Conservation (phyloP, 352 stramenopile species). For the Pythium dissotocum region DNA sequence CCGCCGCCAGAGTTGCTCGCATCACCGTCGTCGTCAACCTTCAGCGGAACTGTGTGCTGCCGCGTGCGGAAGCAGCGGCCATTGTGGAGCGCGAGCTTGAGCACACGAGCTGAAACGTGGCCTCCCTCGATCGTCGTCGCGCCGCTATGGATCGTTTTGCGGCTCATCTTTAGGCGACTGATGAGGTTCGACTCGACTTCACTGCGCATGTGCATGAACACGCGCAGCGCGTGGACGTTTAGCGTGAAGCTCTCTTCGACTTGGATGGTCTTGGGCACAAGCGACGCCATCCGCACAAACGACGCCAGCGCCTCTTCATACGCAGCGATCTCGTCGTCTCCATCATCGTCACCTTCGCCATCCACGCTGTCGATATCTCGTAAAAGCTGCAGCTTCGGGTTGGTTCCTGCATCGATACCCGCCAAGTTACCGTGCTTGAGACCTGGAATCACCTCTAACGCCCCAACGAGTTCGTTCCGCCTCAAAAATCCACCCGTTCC, state of each 20-base stretch:
- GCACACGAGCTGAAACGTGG: slow-evolving; percentile 67
- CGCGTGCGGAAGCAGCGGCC: slow-evolving; percentile 75
- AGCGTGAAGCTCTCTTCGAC: slow-evolving; percentile 67
- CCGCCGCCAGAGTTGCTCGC: slow-evolving; percentile 28
- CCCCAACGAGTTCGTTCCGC: slow-evolving; percentile 88
- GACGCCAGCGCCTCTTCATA: slow-evolving; percentile 59
- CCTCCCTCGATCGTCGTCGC: slow-evolving; percentile 49
- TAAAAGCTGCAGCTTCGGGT: slow-evolving; percentile 53
- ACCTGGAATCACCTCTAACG: slow-evolving; percentile 71
- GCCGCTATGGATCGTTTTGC: slow-evolving; percentile 50
- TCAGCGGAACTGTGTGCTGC: slow-evolving; percentile 66
- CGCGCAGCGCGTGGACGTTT: slow-evolving; percentile 43
- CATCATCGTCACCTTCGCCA: slow-evolving; percentile 6
- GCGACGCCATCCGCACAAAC: slow-evolving; percentile 57
- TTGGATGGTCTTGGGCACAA: slow-evolving; percentile 59
- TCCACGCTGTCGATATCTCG: slow-evolving; percentile 8
- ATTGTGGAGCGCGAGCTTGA: slow-evolving; percentile 91
- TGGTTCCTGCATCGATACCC: slow-evolving; percentile 66
- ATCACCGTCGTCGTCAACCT: slow-evolving; percentile 40
- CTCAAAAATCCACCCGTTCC: slow-evolving; percentile 56
- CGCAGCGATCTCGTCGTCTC: slow-evolving; percentile 40
- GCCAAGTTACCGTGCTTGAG: slow-evolving; percentile 72
- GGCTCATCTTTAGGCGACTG: slow-evolving; percentile 59
- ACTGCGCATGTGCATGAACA: slow-evolving; percentile 70
- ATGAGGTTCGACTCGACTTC: slow-evolving; percentile 72